Percentiles rank a stretch among this genome's conserved stretches.
Evolutionary conservation across 805 yeast genomes (phyloP).

Genomic region (Candida coquimbonensis): DNA sequence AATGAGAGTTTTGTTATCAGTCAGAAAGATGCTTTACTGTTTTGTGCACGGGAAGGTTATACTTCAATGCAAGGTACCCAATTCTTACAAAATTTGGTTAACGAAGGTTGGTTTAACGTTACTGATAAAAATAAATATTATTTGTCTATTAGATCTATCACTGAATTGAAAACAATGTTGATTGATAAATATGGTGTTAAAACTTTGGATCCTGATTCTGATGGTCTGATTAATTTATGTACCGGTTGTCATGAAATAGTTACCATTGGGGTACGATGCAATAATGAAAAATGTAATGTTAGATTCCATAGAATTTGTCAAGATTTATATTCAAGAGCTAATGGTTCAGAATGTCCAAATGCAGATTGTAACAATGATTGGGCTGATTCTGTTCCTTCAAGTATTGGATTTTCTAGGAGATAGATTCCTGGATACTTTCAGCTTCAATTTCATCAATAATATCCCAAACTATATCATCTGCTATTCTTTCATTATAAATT

Average conservation of each 20-base stretch:
- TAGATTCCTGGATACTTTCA: constrained; percentile 34
- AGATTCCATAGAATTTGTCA: constrained; percentile 46
- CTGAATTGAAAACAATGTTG: constrained; percentile 42
- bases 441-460: constrained; percentile 77
- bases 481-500: constrained; percentile 60
- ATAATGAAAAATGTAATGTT: constrained; percentile 26
- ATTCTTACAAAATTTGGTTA: constrained; percentile 34
- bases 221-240: constrained; percentile 38
- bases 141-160: constrained; percentile 34
- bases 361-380: constrained; percentile 19
- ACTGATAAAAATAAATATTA: constrained; percentile 27
- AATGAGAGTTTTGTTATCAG: constrained; percentile 29
- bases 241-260: constrained; percentile 45
- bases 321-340: constrained; percentile 30
- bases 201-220: constrained; percentile 12
- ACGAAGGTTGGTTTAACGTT: constrained; percentile 48
- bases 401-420: background rate
- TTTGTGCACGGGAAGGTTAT: constrained; percentile 20
- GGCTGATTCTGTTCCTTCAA: constrained; percentile 3
- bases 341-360: constrained; percentile 29
- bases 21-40: constrained; percentile 17
- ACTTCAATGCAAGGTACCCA: constrained; percentile 33
- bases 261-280: constrained; percentile 44
- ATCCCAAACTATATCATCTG: constrained; percentile 82
- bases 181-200: constrained; percentile 35